These are phyloP conservation scores for Cercospora sp. DNA, from an alignment of 2,329 filamentous ascomycete species.

Conservation along the genomic window DNA sequence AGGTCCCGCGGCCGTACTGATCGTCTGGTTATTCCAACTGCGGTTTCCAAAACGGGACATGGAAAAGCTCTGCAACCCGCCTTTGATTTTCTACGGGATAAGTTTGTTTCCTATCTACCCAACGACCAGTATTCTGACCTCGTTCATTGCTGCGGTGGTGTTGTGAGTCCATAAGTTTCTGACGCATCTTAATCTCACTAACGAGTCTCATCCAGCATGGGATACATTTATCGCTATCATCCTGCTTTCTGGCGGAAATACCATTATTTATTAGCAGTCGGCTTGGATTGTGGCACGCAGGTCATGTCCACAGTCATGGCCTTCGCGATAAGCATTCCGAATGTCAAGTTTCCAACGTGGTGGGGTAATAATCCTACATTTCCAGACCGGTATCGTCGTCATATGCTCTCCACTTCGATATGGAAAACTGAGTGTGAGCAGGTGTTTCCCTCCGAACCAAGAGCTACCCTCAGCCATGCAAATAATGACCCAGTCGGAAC, in stretches of 20 bases:
- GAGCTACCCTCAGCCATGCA: constrained; percentile 17
- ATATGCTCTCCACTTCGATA: background rate
- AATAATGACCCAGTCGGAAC: constrained; percentile 1
- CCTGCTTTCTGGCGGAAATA: constrained; percentile 24
- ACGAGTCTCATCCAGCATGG: constrained; percentile 16
- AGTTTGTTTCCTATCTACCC: constrained; percentile 14
- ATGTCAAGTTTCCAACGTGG: constrained; percentile 14
- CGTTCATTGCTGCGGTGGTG: constrained; percentile 12
- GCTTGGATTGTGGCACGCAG: constrained; percentile 18
- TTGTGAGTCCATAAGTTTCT: constrained; percentile 9
- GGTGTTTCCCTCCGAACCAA: constrained; percentile 17
- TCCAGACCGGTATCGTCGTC: background rate
- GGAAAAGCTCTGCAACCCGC: constrained; percentile 18
- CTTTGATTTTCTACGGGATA: constrained; percentile 19
- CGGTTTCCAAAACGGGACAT: constrained; percentile 20
- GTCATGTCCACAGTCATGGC: constrained; percentile 17
- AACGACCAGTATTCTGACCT: constrained; percentile 18
- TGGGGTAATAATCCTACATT: background rate
- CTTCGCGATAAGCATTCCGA: constrained; percentile 15
- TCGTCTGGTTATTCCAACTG: constrained; percentile 19
- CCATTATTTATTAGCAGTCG: constrained; percentile 19
- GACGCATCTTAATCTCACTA: background rate
- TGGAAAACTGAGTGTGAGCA: background rate
- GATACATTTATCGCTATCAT: constrained; percentile 21
- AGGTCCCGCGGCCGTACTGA: constrained; percentile 17